A percentile compares a stretch with the other conserved stretches of the same genome.
Evolutionary conservation across 306 rosid genomes (phyloP).

Genomic region (Albizia julibrissin): DNA sequence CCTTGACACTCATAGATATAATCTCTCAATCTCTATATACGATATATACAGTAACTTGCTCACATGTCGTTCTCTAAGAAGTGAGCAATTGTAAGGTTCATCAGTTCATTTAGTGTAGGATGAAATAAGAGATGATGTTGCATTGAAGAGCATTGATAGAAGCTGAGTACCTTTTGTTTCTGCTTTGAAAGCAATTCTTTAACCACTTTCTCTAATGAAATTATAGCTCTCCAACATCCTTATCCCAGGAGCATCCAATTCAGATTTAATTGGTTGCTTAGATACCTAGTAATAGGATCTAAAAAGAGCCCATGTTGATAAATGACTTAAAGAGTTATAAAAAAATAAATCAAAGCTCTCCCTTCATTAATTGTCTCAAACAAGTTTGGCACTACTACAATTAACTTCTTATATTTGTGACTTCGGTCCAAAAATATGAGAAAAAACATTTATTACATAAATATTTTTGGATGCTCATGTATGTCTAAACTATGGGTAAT

Average conservation of each 20-base stretch:
- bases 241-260: too few species aligned
- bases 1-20: not conserved
- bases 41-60: conserved; percentile 3
- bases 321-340: too few species aligned
- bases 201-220: not conserved
- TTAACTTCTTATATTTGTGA: not conserved
- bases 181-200: not conserved
- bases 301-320: too few species aligned
- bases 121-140: conserved; percentile 25
- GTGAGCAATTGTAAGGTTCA: not conserved
- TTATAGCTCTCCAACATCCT: too few species aligned
- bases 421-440: not conserved
- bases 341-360: too few species aligned
- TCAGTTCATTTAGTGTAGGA: not conserved
- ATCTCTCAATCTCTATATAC: not conserved
- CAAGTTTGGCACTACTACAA: too few species aligned
- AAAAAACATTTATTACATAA: too few species aligned
- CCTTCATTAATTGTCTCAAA: too few species aligned
- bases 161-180: not conserved
- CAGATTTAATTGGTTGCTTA: too few species aligned
- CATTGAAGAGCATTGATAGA: not conserved
- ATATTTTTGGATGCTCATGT: not conserved
- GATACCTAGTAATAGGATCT: too few species aligned
- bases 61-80: conserved; percentile 10
- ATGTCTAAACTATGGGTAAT: not conserved